Evolutionary conservation across 2,329 filamentous ascomycete genomes (phyloP).

Genomic region (Ceratocystiopsis minuta): DNA sequence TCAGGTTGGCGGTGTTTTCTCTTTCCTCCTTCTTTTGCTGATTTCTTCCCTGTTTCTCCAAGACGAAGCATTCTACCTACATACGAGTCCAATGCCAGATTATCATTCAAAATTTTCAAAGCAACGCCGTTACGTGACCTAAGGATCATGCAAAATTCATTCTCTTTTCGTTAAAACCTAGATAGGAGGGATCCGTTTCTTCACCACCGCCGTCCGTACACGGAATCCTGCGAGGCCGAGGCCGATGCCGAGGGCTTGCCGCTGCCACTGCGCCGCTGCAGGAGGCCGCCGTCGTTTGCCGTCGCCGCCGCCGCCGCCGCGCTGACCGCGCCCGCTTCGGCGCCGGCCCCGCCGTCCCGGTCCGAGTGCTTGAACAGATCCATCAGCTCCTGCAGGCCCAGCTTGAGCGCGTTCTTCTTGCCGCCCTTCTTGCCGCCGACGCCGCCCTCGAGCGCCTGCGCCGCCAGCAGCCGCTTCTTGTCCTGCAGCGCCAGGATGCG

Average conservation of each 20-base stretch:
- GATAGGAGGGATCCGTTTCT: no score
- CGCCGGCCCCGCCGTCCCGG: neutral
- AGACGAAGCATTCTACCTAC: no score
- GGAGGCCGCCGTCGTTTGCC: neutral
- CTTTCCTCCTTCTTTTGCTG: neutral
- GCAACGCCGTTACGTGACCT: no score
- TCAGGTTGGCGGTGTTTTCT: neutral
- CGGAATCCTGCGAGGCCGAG: conserved; percentile 3
- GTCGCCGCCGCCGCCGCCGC: neutral
- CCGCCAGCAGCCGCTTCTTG: conserved; percentile 81
- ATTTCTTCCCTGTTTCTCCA: neutral
- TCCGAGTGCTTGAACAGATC: conserved; percentile 62
- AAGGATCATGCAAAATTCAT: no score
- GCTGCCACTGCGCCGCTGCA: conserved; percentile 4
- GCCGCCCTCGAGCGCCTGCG: conserved; percentile 72
- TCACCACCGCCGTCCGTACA: conserved; percentile 7
- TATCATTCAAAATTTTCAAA: no score
- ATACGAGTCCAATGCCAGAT: no score
- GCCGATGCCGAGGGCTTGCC: neutral
- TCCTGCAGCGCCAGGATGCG: conserved; percentile 89
- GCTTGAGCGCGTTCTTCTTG: conserved; percentile 45
- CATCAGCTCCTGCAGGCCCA: conserved; percentile 86
- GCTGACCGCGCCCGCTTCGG: no score
- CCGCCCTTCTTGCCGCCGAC: conserved; percentile 20
- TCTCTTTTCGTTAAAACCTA: no score